Conservation (phyloP, 108 stramenopile species). For the Cyclotella choctawhatcheeana region DNA sequence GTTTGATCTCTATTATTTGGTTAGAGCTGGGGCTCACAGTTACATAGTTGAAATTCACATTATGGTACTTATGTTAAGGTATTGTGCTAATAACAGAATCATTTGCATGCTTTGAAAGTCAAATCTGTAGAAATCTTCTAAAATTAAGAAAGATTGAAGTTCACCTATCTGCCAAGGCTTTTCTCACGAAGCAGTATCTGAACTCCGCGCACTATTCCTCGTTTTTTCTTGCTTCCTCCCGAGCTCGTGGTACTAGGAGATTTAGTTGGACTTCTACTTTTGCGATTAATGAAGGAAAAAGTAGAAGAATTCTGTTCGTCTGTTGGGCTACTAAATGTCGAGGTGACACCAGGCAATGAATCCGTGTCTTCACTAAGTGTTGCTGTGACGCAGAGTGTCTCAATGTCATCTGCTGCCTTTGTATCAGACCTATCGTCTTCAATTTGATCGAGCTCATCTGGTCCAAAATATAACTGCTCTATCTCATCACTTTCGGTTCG, state of each 20-base stretch:
- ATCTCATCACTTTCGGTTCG: slow-evolving; percentile 65
- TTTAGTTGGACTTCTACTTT: neutral
- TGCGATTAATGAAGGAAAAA: slow-evolving; percentile 2
- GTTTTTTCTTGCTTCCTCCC: slow-evolving; percentile 1
- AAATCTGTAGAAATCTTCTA: no score
- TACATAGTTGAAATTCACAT: neutral
- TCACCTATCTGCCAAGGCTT: slow-evolving; percentile 7
- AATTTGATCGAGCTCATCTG: slow-evolving; percentile 79
- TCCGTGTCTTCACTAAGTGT: slow-evolving; percentile 8
- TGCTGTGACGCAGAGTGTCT: slow-evolving; percentile 70
- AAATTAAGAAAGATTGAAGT: neutral
- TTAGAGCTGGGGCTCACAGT: no score
- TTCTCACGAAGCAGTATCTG: slow-evolving; percentile 50
- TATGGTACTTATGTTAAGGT: neutral
- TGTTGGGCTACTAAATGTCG: slow-evolving; percentile 4
- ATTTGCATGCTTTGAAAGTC: no score
- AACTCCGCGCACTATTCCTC: slow-evolving; percentile 32
- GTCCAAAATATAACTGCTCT: slow-evolving; percentile 72
- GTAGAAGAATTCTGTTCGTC: slow-evolving; percentile 4
- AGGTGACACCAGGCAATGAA: slow-evolving; percentile 1
- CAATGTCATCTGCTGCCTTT: slow-evolving; percentile 75
- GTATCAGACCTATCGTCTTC: slow-evolving; percentile 80
- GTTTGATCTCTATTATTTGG: no score
- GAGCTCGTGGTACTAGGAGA: neutral
- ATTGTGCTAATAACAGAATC: neutral